Conservation (phyloP, 1,139 yeast genomes). For the Pneumocystis oryctolagi region DNA sequence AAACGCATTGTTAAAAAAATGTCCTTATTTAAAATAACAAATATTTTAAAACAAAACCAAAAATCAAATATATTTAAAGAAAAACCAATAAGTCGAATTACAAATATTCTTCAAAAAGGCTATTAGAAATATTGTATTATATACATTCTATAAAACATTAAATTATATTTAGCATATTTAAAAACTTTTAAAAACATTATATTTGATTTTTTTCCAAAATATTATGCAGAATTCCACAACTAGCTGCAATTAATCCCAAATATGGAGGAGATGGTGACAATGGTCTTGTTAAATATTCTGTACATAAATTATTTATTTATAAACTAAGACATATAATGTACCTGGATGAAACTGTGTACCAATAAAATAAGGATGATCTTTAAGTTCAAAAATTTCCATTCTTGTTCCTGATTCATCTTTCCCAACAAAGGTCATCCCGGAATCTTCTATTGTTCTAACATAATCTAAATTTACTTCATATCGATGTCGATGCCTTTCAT, state of each 20-base stretch:
- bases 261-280: conserved; percentile 94
- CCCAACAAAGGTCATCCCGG: conserved; percentile 82
- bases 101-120: background rate
- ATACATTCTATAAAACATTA: background rate
- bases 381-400: conserved; percentile 84
- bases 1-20: background rate
- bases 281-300: conserved; percentile 91
- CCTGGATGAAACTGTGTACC: conserved; percentile 94
- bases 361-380: conserved; percentile 72
- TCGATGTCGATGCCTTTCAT: conserved; percentile 97
- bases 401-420: conserved; percentile 79
- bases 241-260: conserved; percentile 88
- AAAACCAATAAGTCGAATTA: background rate
- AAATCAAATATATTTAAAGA: background rate
- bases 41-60: background rate
- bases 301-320: conserved; percentile 95
- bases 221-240: conserved; percentile 61
- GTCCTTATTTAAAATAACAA: background rate
- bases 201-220: conserved; percentile 20
- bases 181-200: background rate
- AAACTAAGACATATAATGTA: conserved; percentile 49
- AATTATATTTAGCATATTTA: background rate
- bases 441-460: conserved; percentile 50
- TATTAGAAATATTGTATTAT: background rate
- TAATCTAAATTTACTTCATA: conserved; percentile 87